These are phyloP conservation scores for Vitis labrusca DNA, from an alignment of 164 flowering plant species.

Conservation along the genomic window DNA sequence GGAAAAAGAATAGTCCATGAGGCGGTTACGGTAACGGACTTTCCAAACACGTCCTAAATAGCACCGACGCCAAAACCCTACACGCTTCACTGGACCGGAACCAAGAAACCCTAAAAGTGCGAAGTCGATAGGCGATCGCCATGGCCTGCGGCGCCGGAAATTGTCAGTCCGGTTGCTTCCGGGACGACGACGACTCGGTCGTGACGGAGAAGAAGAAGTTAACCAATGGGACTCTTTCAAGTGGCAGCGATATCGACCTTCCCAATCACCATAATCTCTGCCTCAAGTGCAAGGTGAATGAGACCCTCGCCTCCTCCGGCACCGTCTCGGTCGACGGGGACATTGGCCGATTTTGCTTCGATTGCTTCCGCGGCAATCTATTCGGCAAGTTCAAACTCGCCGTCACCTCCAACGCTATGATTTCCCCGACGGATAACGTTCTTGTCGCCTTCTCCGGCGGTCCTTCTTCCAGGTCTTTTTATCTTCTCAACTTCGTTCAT, in stretches of 20 bases:
- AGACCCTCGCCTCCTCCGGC: slow-evolving; percentile 24
- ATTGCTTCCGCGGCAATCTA: slow-evolving; percentile 72
- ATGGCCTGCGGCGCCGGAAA: slow-evolving; percentile 20
- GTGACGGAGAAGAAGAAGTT: background rate
- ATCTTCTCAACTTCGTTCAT: background rate
- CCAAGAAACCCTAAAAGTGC: no score
- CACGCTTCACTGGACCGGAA: no score
- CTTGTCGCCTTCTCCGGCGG: slow-evolving; percentile 99
- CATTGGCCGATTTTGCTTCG: slow-evolving; percentile 48
- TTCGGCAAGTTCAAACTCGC: slow-evolving; percentile 82
- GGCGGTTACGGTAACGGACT: no score
- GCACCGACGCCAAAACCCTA: no score
- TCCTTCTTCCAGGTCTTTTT: slow-evolving; percentile 70
- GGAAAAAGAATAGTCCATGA: no score
- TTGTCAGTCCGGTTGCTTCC: slow-evolving; percentile 41
- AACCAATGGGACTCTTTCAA: background rate
- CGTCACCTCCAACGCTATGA: slow-evolving; percentile 77
- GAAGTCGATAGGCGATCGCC: no score
- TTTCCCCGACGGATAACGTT: slow-evolving; percentile 74
- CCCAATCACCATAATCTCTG: slow-evolving; percentile 29
- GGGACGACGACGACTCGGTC: slow-evolving; percentile 9
- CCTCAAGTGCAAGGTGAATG: slow-evolving; percentile 70
- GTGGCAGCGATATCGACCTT: background rate
- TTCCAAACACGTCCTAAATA: no score
- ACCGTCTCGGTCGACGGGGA: slow-evolving; percentile 27